Conservation (phyloP, 257 asterid species). For the Nicotiana tabacum region DNA sequence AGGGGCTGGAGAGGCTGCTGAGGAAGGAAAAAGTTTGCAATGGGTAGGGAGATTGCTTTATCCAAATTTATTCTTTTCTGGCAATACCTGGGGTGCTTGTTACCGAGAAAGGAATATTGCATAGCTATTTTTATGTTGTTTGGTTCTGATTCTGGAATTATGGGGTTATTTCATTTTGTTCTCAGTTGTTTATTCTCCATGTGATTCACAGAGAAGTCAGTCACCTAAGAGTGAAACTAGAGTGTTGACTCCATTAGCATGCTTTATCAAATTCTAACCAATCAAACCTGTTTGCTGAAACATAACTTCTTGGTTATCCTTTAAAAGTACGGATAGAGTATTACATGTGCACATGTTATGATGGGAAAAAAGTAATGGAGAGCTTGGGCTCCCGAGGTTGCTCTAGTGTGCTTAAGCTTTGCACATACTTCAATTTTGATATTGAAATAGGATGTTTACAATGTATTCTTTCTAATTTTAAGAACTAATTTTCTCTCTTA, state of each 20-base stretch:
- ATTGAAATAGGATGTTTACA: not conserved
- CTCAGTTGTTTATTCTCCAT: not conserved
- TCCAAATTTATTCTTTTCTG: not conserved
- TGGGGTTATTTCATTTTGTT: not conserved
- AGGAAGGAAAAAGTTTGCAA: conserved; percentile 44
- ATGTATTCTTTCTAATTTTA: not conserved
- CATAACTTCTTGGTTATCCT: not conserved
- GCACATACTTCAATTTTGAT: not conserved
- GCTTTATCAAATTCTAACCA: not conserved
- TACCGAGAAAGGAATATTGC: not conserved
- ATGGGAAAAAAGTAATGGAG: not conserved
- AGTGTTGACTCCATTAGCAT: not conserved
- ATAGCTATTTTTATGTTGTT: not conserved
- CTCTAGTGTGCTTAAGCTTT: not conserved
- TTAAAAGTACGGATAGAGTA: not conserved
- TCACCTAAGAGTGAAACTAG: not conserved
- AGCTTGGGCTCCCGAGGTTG: not conserved
- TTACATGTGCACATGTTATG: not conserved
- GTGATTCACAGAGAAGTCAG: not conserved
- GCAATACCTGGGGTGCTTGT: not conserved
- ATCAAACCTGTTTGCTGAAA: not conserved
- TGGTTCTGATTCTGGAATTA: not conserved
- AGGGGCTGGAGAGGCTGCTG: conserved; percentile 72
- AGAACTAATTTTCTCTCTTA: not conserved
- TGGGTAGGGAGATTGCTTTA: conserved; percentile 41